Conservation (phyloP, 202 grass and related monocot genomes). For the Panicum virgatum region DNA sequence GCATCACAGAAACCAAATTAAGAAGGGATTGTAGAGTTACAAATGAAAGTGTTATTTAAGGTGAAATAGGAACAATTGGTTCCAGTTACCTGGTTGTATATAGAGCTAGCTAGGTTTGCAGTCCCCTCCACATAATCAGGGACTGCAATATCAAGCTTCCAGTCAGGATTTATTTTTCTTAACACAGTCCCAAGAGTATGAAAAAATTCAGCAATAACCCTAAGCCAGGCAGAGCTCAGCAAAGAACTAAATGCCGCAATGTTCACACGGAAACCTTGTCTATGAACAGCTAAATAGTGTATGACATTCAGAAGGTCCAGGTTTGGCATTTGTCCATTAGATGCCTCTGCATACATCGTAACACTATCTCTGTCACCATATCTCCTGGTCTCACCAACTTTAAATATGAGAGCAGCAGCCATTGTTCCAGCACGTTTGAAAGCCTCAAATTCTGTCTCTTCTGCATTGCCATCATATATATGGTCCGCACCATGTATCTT, state of each 20-base stretch:
- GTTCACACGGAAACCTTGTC: constrained; percentile 84
- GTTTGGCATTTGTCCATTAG: constrained; percentile 99
- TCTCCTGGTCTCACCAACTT: constrained; percentile 65
- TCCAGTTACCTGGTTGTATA: constrained; percentile 81
- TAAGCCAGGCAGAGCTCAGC: constrained; percentile 64
- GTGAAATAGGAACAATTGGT: background rate
- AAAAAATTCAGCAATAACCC: constrained; percentile 65
- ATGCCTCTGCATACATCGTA: constrained; percentile 86
- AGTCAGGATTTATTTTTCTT: constrained; percentile 81
- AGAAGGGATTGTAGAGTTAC: constrained; percentile 15
- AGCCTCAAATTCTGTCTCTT: constrained; percentile 31
- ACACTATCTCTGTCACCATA: constrained; percentile 75
- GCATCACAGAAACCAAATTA: constrained; percentile 37
- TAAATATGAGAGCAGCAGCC: constrained; percentile 84
- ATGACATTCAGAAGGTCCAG: constrained; percentile 94
- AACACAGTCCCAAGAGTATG: constrained; percentile 67
- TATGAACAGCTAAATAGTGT: constrained; percentile 95
- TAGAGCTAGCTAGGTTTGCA: constrained; percentile 86
- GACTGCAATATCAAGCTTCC: constrained; percentile 74
- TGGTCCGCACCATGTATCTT: constrained; percentile 34
- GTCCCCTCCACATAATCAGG: constrained; percentile 77
- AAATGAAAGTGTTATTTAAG: background rate
- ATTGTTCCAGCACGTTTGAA: constrained; percentile 98
- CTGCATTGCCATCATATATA: constrained; percentile 40
- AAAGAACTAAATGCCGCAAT: constrained; percentile 64